Evolutionary conservation across 75 land plant genomes (phyloP), one percentile per base, ranked within the genome.

Genomic region (Pinus tabuliformis): DNA sequence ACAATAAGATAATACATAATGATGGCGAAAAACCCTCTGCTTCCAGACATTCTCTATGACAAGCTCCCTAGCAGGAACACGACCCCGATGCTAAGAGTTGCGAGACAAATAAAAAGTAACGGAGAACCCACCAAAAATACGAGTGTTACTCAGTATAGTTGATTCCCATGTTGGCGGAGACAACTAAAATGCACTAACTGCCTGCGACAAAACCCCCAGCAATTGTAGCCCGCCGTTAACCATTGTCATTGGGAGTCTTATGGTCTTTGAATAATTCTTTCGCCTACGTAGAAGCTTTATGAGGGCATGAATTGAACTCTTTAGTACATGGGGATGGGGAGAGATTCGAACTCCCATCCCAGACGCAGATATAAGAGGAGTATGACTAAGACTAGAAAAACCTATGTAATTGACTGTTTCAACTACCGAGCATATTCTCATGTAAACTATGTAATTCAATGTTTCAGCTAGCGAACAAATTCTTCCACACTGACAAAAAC

Each of bases 141-240:
- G 33, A 15, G 81, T 42, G 63, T 88, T 96, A 74, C 86, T 83
- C 28, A 85, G 79, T 6, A 91, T 3, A 8, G 99, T 82, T 0
- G 96, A 91, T 39, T 80, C 81, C 99, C 99, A 95, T 9, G 94
- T 89, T 76, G 92, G 82, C 13, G 94, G 99, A 73, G 57, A 78
- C 62, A 60, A 68, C 30, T 64, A 59, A 24, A 77, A 68, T 54
- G 33, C 56, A 11, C 62, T 56, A 56, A 72, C 54, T 14, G 26
- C 28, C 7, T 39, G 12, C 7, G 73, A 17, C 21, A 72, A 2
- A 22, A 45, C 54, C 54, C 73, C 49, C 8, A 37, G 36, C 37
- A 30, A 28, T 14, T 62, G 26, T 62, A 62, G 65, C 36, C 16
- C 65, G 12, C 18, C 37, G 36, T 62, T 62, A 1, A 62, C 65